Evolutionary conservation across 768 basidiomycete species (phyloP), one percentile per base, ranked within the genome.

Genomic region (Rubroboletus satanas): DNA sequence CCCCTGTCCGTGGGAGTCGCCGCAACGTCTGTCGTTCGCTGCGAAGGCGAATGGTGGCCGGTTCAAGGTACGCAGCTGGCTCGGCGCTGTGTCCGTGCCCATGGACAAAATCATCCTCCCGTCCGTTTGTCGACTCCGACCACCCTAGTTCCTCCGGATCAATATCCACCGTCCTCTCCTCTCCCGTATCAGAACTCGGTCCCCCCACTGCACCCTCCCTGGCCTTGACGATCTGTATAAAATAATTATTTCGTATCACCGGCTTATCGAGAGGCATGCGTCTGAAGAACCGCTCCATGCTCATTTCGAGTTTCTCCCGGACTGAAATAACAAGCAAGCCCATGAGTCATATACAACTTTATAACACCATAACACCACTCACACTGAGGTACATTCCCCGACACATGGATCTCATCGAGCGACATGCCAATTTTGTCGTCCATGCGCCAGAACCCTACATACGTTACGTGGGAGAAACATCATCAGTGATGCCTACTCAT

Each of bases 361-460:
- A 53, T 15, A 55, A 39, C 41, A 46, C 38, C 49, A 37, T 11
- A 37, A 18, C 42, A 15, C 28, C 21, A 61, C 84, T 65, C 68
- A 86, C 87, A 89, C 69, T 82, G 82, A 17, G 88, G 87, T 37
- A 90, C 89, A 62, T 84, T 74, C 28, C 90, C 88, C 28, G 77
- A 75, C 51, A 74, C 69, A 69, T 91, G 88, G 41, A 90, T 89
- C 51, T 88, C 83, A 51, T 88, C 83, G 36, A 90, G 72, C 21
- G 83, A 75, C 62, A 84, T 73, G 7, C 88, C 90, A 51, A 88
- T 80, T 72, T 90, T 90, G 70, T 90, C 88, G 58, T 78, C 66
- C 72, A 90, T 76, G 17, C 88, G 78, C 90, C 89, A 90, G 57
- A 82, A 84, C 23, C 89, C 89, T 87, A 62, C 31, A 33, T 51